Conservation (phyloP, 2,329 filamentous ascomycete species). For the Hypoxylon sp. region DNA sequence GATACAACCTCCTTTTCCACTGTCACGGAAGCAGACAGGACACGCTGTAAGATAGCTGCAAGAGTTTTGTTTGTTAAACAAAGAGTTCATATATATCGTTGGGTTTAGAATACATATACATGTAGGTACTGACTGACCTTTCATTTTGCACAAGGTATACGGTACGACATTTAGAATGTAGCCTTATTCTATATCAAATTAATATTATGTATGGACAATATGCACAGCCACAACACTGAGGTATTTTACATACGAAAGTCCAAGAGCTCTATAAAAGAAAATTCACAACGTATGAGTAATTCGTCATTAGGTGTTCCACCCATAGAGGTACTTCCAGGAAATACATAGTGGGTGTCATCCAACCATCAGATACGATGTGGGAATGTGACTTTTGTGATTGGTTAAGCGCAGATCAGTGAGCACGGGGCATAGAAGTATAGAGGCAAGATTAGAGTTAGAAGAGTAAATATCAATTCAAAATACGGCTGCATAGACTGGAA, state of each 20-base stretch:
- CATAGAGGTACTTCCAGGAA: neutral
- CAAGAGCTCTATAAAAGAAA: neutral
- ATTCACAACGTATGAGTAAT: constrained; percentile 9
- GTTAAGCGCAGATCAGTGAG: neutral
- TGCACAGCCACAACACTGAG: neutral
- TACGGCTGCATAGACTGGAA: neutral
- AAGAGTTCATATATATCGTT: constrained; percentile 14
- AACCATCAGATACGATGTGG: constrained; percentile 11
- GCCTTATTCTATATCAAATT: neutral
- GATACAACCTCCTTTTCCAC: constrained; percentile 93
- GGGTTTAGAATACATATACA: neutral
- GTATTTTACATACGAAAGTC: neutral
- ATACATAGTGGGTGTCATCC: constrained; percentile 9
- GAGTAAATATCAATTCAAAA: neutral
- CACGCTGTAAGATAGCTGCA: constrained; percentile 90
- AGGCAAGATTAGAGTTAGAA: constrained; percentile 7
- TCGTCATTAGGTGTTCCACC: constrained; percentile 1
- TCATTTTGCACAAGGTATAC: constrained; percentile 49
- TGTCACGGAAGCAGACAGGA: constrained; percentile 94
- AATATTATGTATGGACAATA: neutral
- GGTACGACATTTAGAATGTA: neutral
- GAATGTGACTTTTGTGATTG: constrained; percentile 11
- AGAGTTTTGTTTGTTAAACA: constrained; percentile 33
- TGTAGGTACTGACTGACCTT: constrained; percentile 55
- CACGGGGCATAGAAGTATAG: neutral